A percentile compares a stretch with the other conserved stretches of the same genome.
phyloP scores from a whole-genome alignment of 495 filamentous ascomycete genomes.

The Astrocystis sublimbata region DNA sequence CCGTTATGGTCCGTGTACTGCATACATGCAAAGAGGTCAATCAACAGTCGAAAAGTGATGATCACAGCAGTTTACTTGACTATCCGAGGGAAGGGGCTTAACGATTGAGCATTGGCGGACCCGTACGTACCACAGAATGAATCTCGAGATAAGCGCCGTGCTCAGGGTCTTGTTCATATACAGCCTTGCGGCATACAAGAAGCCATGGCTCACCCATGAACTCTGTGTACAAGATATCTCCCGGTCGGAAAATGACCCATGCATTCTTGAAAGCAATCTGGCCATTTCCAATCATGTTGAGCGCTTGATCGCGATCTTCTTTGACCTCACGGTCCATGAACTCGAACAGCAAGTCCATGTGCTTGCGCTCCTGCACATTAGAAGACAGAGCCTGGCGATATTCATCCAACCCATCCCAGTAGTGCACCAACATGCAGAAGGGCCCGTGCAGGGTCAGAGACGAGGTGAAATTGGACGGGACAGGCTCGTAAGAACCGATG shows the following conservation, averaged over 20 bases:
- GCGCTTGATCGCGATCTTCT: slow-evolving; percentile 29
- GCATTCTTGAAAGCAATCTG: slow-evolving; percentile 34
- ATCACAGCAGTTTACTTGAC: too few relatives aligned
- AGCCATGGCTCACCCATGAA: slow-evolving; percentile 34
- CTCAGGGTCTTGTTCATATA: slow-evolving; percentile 22
- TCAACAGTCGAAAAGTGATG: too few relatives aligned
- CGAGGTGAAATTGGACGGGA: slow-evolving; percentile 37
- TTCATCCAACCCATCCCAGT: slow-evolving; percentile 36
- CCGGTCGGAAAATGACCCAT: slow-evolving; percentile 44
- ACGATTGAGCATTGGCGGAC: neutral
- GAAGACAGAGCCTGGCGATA: slow-evolving; percentile 27
- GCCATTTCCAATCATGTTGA: slow-evolving; percentile 30
- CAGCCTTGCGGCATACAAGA: slow-evolving; percentile 30
- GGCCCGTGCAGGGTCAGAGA: slow-evolving; percentile 31
- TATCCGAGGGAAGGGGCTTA: neutral
- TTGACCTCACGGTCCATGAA: slow-evolving; percentile 36
- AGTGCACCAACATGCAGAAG: slow-evolving; percentile 33
- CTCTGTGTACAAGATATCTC: slow-evolving; percentile 31
- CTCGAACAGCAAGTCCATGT: slow-evolving; percentile 36
- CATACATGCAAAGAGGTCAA: too few relatives aligned
- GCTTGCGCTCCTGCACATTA: slow-evolving; percentile 32
- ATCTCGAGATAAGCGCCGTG: slow-evolving; percentile 29
- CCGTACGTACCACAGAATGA: slow-evolving; percentile 24
- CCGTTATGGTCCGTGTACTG: slow-evolving; percentile 23
- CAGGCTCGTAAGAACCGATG: slow-evolving; percentile 41